phyloP scores from a whole-genome alignment of 208 protist genomes.

The Leishmania martiniquensis region DNA sequence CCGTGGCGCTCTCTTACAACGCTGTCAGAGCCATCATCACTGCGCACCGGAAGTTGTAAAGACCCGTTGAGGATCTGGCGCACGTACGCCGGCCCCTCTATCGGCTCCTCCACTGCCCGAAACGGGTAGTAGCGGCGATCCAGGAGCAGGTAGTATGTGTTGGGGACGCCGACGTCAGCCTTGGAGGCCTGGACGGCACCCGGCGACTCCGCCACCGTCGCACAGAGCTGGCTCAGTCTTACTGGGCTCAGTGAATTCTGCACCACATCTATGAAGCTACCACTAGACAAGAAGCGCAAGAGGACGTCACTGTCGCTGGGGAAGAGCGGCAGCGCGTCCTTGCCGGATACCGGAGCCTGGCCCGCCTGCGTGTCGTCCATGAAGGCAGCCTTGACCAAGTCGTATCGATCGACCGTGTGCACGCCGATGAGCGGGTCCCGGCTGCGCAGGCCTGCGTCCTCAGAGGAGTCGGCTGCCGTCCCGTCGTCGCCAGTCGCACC shows the following conservation, averaged over 20 bases:
- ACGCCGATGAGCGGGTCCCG: constrained; percentile 26
- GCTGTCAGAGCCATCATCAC: constrained; percentile 12
- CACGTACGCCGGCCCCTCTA: constrained; percentile 32
- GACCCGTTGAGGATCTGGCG: constrained; percentile 32
- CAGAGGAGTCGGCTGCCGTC: background rate
- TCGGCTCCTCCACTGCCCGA: constrained; percentile 28
- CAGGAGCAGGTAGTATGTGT: constrained; percentile 24
- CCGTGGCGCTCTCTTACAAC: background rate
- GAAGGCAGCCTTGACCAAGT: constrained; percentile 31
- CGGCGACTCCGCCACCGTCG: background rate
- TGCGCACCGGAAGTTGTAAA: constrained; percentile 23
- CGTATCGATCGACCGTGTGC: constrained; percentile 40
- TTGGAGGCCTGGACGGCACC: background rate
- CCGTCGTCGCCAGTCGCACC: constrained; percentile 13
- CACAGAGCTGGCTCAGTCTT: constrained; percentile 7
- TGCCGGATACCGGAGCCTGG: constrained; percentile 26
- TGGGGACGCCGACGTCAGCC: constrained; percentile 2
- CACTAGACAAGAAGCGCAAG: constrained; percentile 40
- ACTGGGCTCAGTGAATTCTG: constrained; percentile 13
- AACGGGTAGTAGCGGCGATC: constrained; percentile 39
- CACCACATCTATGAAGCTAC: constrained; percentile 19
- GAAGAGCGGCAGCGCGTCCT: constrained; percentile 32
- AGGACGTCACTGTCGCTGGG: constrained; percentile 38
- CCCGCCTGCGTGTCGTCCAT: constrained; percentile 20
- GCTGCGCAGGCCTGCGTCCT: constrained; percentile 12